Base-by-base conservation (phyloP, 2,329 filamentous ascomycete species). In the Penicillium sp. region DNA sequence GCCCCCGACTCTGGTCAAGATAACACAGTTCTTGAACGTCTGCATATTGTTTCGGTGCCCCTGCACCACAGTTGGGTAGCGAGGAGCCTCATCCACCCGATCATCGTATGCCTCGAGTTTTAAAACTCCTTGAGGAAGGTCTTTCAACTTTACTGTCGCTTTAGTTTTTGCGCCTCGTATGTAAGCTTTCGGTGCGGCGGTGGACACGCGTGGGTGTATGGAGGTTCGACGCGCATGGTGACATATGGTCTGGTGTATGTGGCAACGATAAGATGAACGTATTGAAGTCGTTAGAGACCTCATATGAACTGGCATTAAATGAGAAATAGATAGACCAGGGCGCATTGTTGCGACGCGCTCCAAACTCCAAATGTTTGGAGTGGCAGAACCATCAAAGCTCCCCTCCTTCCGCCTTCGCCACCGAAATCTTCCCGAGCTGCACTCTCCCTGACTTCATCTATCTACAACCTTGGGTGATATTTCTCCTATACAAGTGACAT, bases 1-100 rank as follows among this genome's bases (percentile, higher is more conserved):
- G 57, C 92, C 88, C 53, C 94, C 94, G 28, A 99, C 91, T 54
- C 93, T 85, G 4, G 94, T 99, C 57, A 99, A 77, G 8, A 99
- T 74, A 37, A 99, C 89, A 74, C 93, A 97, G 66, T 95, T 91
- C 67, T 87, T 84, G 75, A 96, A 97, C 67, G 88, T 91, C 63
- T 86, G 82, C 88, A 97, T 96, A 75, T 96, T 95, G 63, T 87
- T 90, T 54, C 86, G 84, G 28, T 90, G 93, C 71, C 96, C 91
- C 68, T 91, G 84, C 55, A 97, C 79, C 45, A 97, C 89, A n/a
- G 90, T 89, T 16, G 94, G 92, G 73, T 97, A 97, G 56, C 79
- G 78, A 19, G 82, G 81, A 31, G 75, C 73, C 50, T 81, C 75
- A 52, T 81, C 75, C 41, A 77, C 70, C 47, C 73, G 70, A 33